Evolutionary conservation across 169 alveolate species (phyloP).

Genomic region (Fabrea salina): DNA sequence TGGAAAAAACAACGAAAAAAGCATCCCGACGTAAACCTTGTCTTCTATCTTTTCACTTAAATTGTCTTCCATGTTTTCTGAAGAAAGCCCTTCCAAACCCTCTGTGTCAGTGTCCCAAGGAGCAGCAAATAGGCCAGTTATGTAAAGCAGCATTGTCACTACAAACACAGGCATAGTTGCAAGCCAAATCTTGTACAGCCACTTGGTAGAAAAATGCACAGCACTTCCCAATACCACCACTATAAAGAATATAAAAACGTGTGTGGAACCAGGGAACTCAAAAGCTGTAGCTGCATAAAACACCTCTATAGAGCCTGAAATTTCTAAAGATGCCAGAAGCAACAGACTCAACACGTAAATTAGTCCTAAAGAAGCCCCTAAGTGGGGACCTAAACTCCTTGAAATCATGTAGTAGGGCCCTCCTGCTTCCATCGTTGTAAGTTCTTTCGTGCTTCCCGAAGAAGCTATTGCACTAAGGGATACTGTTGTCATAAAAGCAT

Average conservation of each 20-base stretch:
- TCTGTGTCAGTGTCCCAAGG: constrained; percentile 6
- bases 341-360: constrained; percentile 42
- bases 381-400: constrained; percentile 38
- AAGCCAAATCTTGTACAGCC: constrained; percentile 37
- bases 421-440: too few relatives aligned
- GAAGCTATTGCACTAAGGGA: constrained; percentile 51
- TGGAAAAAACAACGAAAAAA: constrained; percentile 41
- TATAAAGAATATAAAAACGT: not conserved
- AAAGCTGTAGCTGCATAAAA: not conserved
- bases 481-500: constrained; percentile 44
- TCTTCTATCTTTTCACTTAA: constrained; percentile 38
- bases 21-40: constrained; percentile 36
- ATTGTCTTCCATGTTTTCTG: constrained; percentile 33
- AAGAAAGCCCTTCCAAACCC: not conserved
- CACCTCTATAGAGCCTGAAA: constrained; percentile 35
- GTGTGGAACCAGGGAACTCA: not conserved
- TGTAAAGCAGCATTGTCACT: constrained; percentile 37
- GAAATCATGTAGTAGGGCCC: constrained; percentile 53
- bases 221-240: not conserved
- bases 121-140: constrained; percentile 38
- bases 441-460: constrained; percentile 37
- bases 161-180: constrained; percentile 36
- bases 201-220: constrained; percentile 40
- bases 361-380: constrained; percentile 47
- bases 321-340: constrained; percentile 39